These are phyloP conservation scores for Inonotus hispidus DNA, from an alignment of 1,284 basidiomycete genomes.

Conservation along the genomic window DNA sequence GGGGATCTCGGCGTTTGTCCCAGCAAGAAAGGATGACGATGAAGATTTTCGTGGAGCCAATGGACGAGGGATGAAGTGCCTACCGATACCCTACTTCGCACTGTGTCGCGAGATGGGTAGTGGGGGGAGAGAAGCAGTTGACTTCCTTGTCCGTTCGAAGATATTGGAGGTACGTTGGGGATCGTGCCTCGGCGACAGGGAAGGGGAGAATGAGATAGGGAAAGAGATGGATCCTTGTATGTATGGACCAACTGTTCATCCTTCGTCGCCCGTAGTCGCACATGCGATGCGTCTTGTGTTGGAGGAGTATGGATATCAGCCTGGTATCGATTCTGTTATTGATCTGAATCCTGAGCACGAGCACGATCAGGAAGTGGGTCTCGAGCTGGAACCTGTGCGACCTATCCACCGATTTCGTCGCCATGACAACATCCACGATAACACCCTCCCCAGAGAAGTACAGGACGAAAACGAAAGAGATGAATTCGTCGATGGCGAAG, in stretches of 20 bases:
- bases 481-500: neutral
- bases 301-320: constrained; percentile 58
- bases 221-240: constrained; percentile 37
- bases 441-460: neutral
- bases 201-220: constrained; percentile 24
- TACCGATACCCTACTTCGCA: constrained; percentile 62
- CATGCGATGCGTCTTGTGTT: constrained; percentile 77
- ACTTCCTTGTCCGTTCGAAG: constrained; percentile 72
- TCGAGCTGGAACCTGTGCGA: neutral
- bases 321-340: constrained; percentile 18
- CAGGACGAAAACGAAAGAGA: neutral
- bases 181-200: constrained; percentile 40
- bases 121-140: constrained; percentile 50
- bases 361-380: neutral
- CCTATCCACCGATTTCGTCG: no score
- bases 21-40: neutral
- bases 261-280: constrained; percentile 71
- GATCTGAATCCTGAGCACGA: neutral
- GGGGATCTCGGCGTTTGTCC: neutral
- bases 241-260: constrained; percentile 60
- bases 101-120: constrained; percentile 71
- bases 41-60: neutral
- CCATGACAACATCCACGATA: no score
- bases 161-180: constrained; percentile 76
- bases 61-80: constrained; percentile 20